Base-by-base conservation (phyloP, 2,329 filamentous ascomycete species). In the Hymenoscyphus fraxineus region DNA sequence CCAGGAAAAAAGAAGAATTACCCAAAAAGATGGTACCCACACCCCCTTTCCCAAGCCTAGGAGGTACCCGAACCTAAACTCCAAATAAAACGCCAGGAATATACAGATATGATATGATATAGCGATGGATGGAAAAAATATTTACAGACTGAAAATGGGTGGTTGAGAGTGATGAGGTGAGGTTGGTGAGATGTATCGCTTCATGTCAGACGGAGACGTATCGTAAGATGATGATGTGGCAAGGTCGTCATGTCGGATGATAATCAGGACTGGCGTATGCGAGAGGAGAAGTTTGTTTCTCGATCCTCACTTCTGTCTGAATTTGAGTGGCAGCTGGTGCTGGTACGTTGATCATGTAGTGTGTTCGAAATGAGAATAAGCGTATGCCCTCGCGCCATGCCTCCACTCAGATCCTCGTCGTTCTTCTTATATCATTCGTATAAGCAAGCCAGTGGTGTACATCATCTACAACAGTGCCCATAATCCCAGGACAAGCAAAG, bases 401-500 rank as follows among this genome's bases (percentile, higher is more conserved):
- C 22, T 51, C 47, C 47, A 47, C 19, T 51, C 47, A 27, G 47
- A 51, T 2, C 47, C 47, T 51, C 44, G 44, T 15, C 1, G 2
- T 51, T 27, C 47, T 19, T 19, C 19, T 51, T 19, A 51, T 27
- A 51, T 22, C 47, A 19, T 19, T 51, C 47, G 47, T 51, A 51
- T 31, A 51, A 51, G 47, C 47, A 51, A 31, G 47, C 19, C 47
- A 51, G 47, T 19, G 9, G 19, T 19, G 19, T 35, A 12, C 19
- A 27, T 2, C 44, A 51, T 35, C 51, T 58, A 62, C 32, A 64
- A 38, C 10, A 68, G 59, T 40, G 58, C 60, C 65, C 63, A 67
- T 55, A 40, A 64, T 10, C 5, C 60, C 7, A 68, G 58, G 7
- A 61, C 67, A 27, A 58, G 61, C 12, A 68, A 27, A 1, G 65